A percentile compares a stretch with the other conserved stretches of the same genome.
phyloP scores from a whole-genome alignment of 768 basidiomycete genomes.

The Tubosaeta sp. region DNA sequence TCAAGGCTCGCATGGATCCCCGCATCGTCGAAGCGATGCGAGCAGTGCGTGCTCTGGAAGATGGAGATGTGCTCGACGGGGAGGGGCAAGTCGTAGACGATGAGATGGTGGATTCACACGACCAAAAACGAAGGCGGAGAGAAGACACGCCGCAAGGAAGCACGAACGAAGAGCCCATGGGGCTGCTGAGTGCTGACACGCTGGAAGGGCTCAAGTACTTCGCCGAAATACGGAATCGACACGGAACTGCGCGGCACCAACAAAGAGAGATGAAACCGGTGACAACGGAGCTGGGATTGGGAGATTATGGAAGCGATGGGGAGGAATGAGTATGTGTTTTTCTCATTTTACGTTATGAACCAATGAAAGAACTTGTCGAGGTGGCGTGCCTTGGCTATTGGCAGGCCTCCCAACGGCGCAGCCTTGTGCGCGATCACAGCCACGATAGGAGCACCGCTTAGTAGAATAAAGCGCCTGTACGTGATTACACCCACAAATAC shows the following conservation, averaged over 20 bases:
- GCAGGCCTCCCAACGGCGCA: conserved; percentile 14
- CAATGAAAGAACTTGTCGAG: neutral
- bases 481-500: conserved; percentile 5
- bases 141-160: conserved; percentile 27
- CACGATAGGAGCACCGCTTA: conserved; percentile 3
- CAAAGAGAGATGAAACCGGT: conserved; percentile 26
- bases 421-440: conserved; percentile 22
- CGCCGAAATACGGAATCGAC: conserved; percentile 76
- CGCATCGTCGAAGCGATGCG: conserved; percentile 87
- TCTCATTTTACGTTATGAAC: neutral
- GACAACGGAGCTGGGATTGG: conserved; percentile 55
- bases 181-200: conserved; percentile 79
- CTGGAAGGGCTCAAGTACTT: conserved; percentile 89
- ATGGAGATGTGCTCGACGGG: conserved; percentile 49
- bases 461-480: conserved; percentile 11
- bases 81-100: conserved; percentile 34
- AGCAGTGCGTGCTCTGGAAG: conserved; percentile 82
- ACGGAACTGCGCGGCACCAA: conserved; percentile 32
- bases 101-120: conserved; percentile 32
- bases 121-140: conserved; percentile 34
- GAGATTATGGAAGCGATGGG: conserved; percentile 75
- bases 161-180: conserved; percentile 36
- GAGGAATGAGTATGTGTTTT: conserved; percentile 34
- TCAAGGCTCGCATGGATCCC: conserved; percentile 80
- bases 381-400: conserved; percentile 23